Evolutionary conservation across 768 basidiomycete genomes (phyloP).

Genomic region (Leccinum subtestaceum): DNA sequence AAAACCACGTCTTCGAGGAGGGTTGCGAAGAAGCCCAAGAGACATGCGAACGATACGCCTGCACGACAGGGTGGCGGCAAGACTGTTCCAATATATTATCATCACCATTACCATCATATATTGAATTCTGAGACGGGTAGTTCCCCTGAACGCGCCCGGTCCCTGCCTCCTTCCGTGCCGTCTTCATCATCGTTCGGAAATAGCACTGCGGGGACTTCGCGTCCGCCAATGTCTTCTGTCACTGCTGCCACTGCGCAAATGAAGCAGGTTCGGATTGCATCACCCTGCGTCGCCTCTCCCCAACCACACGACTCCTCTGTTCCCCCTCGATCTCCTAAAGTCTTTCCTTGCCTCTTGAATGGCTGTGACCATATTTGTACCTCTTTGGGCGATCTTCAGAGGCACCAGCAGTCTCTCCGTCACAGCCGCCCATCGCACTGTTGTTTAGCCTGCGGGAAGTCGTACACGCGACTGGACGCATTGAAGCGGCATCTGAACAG

Average conservation of each 20-base stretch:
- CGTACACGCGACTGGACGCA: constrained; percentile 31
- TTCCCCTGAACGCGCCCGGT: not conserved
- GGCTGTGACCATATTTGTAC: constrained; percentile 29
- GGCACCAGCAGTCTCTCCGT: constrained; percentile 31
- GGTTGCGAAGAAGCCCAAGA: constrained; percentile 14
- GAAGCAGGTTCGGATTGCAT: constrained; percentile 13
- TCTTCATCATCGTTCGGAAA: constrained; percentile 1
- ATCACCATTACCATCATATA: not conserved
- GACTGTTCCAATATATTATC: not conserved
- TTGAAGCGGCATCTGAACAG: constrained; percentile 33
- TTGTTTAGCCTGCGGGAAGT: constrained; percentile 27
- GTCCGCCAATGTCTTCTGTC: constrained; percentile 4
- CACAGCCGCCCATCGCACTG: constrained; percentile 21
- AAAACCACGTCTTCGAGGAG: not conserved
- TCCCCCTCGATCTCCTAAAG: constrained; percentile 12
- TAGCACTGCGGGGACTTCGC: not conserved
- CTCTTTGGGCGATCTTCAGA: constrained; percentile 27
- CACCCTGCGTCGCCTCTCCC: constrained; percentile 13
- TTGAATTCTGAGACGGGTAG: not conserved
- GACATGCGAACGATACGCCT: constrained; percentile 10
- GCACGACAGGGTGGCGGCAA: constrained; percentile 2
- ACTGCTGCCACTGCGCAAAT: constrained; percentile 10
- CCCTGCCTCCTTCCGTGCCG: not conserved
- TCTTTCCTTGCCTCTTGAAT: constrained; percentile 23
- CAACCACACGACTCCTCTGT: not conserved